Conservation (phyloP, 768 basidiomycete genomes). For the Auricularia cornea region DNA sequence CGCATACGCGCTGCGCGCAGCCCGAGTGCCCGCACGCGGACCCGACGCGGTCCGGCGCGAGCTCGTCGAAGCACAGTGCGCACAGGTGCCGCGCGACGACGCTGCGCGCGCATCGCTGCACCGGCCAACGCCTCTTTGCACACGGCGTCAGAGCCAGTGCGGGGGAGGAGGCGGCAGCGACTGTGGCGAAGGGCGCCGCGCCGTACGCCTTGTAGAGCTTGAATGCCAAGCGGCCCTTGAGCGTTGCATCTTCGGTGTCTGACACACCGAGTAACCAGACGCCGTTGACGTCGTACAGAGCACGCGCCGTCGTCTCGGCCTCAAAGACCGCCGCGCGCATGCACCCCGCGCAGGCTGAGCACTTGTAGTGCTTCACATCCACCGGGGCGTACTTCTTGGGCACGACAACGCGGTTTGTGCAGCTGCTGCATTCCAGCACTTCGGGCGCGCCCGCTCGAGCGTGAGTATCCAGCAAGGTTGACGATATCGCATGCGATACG, state of each 20-base stretch:
- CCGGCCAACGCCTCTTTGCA: constrained; percentile 12
- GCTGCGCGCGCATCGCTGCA: constrained; percentile 3
- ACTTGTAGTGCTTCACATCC: constrained; percentile 9
- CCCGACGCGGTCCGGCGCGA: constrained; percentile 13
- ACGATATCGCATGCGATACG: background rate
- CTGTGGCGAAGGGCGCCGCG: constrained; percentile 10
- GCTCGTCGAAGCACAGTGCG: constrained; percentile 21
- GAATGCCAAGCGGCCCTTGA: constrained; percentile 19
- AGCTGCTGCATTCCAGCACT: constrained; percentile 15
- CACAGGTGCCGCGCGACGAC: constrained; percentile 17
- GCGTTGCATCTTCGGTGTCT: constrained; percentile 1
- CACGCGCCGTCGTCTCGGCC: constrained; percentile 11
- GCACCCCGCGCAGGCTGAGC: constrained; percentile 14
- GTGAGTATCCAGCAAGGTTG: background rate
- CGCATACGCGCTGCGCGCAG: constrained; percentile 18
- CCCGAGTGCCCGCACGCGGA: constrained; percentile 20
- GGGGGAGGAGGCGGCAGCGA: background rate
- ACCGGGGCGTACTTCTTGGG: constrained; percentile 9
- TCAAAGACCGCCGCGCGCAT: constrained; percentile 5
- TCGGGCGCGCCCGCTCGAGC: constrained; percentile 15
- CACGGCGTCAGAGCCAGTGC: constrained; percentile 6
- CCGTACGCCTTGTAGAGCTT: constrained; percentile 20
- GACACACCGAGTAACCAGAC: constrained; percentile 18
- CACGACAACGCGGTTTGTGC: constrained; percentile 20
- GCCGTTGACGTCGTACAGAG: constrained; percentile 15